A percentile compares a stretch with the other conserved stretches of the same genome.
phyloP scores from a whole-genome alignment of 1,284 basidiomycete species.

The Microbotryum silenes-acaulis region DNA sequence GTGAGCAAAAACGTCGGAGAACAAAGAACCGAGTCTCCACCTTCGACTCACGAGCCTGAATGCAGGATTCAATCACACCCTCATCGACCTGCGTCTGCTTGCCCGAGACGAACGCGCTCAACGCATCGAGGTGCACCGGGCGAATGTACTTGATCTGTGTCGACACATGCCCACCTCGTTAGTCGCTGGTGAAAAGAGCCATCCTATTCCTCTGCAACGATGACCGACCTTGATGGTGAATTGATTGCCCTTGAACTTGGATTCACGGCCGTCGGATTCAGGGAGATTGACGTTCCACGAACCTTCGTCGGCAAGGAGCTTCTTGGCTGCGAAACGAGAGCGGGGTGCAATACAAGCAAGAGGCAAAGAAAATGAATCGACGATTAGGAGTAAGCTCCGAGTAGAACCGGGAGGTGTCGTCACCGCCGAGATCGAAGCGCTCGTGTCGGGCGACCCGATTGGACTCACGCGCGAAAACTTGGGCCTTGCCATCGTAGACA shows the following conservation, averaged over 20 bases:
- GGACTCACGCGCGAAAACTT: constrained; percentile 9
- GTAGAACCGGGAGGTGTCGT: constrained; percentile 1
- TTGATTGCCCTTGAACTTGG: too few relatives aligned
- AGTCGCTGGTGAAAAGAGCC: neutral
- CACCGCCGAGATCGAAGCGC: too few relatives aligned
- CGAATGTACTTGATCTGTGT: constrained; percentile 1
- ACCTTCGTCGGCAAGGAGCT: constrained; percentile 9
- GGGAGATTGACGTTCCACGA: constrained; percentile 11
- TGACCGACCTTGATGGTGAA: too few relatives aligned
- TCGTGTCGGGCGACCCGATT: too few relatives aligned
- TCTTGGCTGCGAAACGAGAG: neutral
- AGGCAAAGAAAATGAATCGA: too few relatives aligned
- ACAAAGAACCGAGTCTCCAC: too few relatives aligned
- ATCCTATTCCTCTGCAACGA: too few relatives aligned
- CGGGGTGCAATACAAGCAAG: too few relatives aligned
- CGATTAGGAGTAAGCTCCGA: neutral
- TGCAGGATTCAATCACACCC: neutral
- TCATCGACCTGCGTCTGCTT: neutral
- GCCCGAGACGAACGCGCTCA: constrained; percentile 1
- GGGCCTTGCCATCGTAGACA: neutral
- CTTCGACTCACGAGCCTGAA: constrained; percentile 8
- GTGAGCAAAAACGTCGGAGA: too few relatives aligned
- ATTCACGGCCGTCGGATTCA: constrained; percentile 5
- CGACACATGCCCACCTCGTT: neutral
- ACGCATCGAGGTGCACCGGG: constrained; percentile 1